Evolutionary conservation across 495 filamentous ascomycete genomes (phyloP).

Genomic region (Tetracladium setigerum): DNA sequence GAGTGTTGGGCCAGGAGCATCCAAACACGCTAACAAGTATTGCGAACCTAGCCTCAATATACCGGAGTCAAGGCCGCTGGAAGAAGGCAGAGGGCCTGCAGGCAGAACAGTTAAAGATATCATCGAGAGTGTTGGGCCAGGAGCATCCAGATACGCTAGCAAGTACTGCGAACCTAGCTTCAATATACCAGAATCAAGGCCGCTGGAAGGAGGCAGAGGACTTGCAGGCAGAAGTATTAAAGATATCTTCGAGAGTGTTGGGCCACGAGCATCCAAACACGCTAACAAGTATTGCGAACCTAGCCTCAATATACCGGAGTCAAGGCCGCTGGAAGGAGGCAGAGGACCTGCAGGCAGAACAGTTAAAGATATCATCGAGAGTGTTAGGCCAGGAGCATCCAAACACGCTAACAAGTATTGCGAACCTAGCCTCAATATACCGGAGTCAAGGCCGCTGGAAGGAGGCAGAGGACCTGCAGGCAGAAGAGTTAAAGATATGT

Average conservation of each 20-base stretch:
- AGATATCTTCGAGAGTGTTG: constrained; percentile 14
- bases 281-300: constrained; percentile 22
- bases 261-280: constrained; percentile 29
- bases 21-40: constrained; percentile 17
- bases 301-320: constrained; percentile 17
- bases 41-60: constrained; percentile 24
- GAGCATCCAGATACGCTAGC: constrained; percentile 19
- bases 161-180: constrained; percentile 23
- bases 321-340: constrained; percentile 26
- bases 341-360: constrained; percentile 17
- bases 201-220: constrained; percentile 3
- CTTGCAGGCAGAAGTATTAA: constrained; percentile 8
- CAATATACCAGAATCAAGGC: constrained; percentile 18
- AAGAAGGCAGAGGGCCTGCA: constrained; percentile 26
- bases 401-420: constrained; percentile 23
- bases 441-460: constrained; percentile 19
- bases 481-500: constrained; percentile 7
- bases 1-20: too few relatives aligned
- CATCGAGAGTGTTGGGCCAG: constrained; percentile 20
- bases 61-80: constrained; percentile 21
- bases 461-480: constrained; percentile 23
- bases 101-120: constrained; percentile 21
- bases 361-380: constrained; percentile 5
- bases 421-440: constrained; percentile 22
- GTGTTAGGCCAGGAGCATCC: constrained; percentile 24